Evolutionary conservation across 2,329 filamentous ascomycete genomes (phyloP).

Genomic region (Aspergillus candidus): DNA sequence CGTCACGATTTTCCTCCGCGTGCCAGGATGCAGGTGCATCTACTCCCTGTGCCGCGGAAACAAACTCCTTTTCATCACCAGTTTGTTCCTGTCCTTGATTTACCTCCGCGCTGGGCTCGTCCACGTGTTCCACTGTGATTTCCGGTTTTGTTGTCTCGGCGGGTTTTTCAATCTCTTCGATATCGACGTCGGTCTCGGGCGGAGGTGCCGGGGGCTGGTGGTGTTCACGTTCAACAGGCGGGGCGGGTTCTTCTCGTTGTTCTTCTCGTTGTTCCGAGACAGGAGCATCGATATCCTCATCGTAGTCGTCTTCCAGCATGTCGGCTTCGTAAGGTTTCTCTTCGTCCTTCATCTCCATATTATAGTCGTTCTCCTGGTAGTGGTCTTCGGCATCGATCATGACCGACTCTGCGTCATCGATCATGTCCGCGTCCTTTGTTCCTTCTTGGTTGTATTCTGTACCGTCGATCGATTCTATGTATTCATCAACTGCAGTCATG

Average conservation of each 20-base stretch:
- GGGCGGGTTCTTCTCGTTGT: slow-evolving; percentile 10
- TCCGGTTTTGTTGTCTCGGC: slow-evolving; percentile 3
- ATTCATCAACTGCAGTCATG: slow-evolving; percentile 38
- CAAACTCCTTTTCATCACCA: slow-evolving; percentile 6
- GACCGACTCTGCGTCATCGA: slow-evolving; percentile 38
- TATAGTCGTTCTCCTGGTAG: slow-evolving; percentile 21
- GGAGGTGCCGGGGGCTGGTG: slow-evolving; percentile 2
- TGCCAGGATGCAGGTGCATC: slow-evolving; percentile 2
- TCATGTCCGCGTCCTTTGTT: slow-evolving; percentile 42
- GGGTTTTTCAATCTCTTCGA: slow-evolving; percentile 1
- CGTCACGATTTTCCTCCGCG: slow-evolving; percentile 6
- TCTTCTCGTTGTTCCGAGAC: slow-evolving; percentile 18
- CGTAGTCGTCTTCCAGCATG: slow-evolving; percentile 37
- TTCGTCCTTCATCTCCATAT: slow-evolving; percentile 27
- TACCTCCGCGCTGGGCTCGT: background rate
- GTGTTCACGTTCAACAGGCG: slow-evolving; percentile 5
- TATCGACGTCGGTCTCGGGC: background rate
- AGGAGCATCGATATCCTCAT: slow-evolving; percentile 29
- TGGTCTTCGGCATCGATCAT: slow-evolving; percentile 33
- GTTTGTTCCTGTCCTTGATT: slow-evolving; percentile 2
- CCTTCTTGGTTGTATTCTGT: slow-evolving; percentile 27
- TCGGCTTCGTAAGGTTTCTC: slow-evolving; percentile 33
- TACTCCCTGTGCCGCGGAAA: slow-evolving; percentile 6
- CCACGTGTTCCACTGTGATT: slow-evolving; percentile 2
- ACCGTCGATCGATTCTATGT: slow-evolving; percentile 24